A percentile compares a stretch with the other conserved stretches of the same genome.
Evolutionary conservation across 352 stramenopile genomes (phyloP).

Genomic region (Globisporangium irregulare): DNA sequence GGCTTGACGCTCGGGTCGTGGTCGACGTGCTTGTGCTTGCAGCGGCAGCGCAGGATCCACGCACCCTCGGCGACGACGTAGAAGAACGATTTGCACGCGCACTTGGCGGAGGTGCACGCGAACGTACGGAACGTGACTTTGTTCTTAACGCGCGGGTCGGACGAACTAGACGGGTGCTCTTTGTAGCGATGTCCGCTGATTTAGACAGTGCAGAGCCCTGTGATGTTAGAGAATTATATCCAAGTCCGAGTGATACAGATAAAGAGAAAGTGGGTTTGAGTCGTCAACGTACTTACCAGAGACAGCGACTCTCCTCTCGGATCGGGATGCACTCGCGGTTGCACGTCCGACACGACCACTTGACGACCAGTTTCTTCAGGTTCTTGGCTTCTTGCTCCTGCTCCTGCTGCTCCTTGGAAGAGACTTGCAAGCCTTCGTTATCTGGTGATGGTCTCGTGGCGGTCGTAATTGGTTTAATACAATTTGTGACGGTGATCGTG

Average conservation of each 20-base stretch:
- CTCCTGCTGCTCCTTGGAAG: not conserved
- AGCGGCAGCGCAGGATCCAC: constrained; percentile 76
- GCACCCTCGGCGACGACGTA: constrained; percentile 80
- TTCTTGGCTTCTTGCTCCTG: not conserved
- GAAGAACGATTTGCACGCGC: constrained; percentile 56
- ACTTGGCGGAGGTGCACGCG: constrained; percentile 55
- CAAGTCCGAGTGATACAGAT: not conserved
- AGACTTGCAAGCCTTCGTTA: not conserved
- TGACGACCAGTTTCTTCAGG: constrained; percentile 44
- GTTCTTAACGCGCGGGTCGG: constrained; percentile 38
- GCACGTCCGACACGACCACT: constrained; percentile 61
- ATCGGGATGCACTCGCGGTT: constrained; percentile 75
- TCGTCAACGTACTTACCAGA: constrained; percentile 40
- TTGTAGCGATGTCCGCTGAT: constrained; percentile 73
- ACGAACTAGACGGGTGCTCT: constrained; percentile 43
- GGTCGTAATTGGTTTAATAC: not conserved
- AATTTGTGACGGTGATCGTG: not conserved
- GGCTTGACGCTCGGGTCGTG: constrained; percentile 45
- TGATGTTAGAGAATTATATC: too few relatives aligned
- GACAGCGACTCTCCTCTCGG: constrained; percentile 69
- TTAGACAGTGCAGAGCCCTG: not conserved
- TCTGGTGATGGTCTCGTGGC: not conserved
- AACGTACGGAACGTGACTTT: constrained; percentile 37
- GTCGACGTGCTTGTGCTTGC: constrained; percentile 80
- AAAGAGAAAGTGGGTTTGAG: not conserved